Percentiles rank a stretch among this genome's conserved stretches.
Conservation (phyloP, 441 rosid genomes). For the Omphalea diandra region DNA sequence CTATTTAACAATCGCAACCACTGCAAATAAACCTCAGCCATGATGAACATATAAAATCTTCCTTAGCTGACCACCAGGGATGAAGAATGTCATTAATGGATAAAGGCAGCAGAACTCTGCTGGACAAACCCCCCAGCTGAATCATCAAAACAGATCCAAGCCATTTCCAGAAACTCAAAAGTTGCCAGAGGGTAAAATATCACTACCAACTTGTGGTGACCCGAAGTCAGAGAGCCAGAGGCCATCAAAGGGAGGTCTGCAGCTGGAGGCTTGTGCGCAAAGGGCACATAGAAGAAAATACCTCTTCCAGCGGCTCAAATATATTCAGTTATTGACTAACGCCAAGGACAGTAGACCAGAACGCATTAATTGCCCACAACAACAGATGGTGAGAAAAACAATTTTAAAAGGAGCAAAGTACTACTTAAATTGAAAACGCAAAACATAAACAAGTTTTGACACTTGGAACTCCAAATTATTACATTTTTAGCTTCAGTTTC, state of each 20-base stretch:
- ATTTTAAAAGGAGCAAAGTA: neutral
- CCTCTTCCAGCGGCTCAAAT: slow-evolving; percentile 21
- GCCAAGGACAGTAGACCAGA: slow-evolving; percentile 14
- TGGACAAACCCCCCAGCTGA: slow-evolving; percentile 18
- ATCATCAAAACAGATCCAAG: slow-evolving; percentile 13
- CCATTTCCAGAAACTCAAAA: slow-evolving; percentile 9
- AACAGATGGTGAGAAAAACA: neutral
- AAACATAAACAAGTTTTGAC: neutral
- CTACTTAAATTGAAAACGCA: neutral
- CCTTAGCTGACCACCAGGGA: neutral
- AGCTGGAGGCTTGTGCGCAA: slow-evolving; percentile 24
- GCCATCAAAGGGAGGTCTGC: slow-evolving; percentile 18
- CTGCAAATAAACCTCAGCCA: neutral
- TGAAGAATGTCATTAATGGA: neutral
- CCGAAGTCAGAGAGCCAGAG: neutral
- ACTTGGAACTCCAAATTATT: neutral
- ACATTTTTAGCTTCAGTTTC: neutral
- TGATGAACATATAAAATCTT: neutral
- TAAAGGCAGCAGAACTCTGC: neutral
- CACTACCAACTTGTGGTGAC: slow-evolving; percentile 1
- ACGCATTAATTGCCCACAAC: slow-evolving; percentile 16
- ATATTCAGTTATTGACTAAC: slow-evolving; percentile 17
- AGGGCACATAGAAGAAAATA: slow-evolving; percentile 4
- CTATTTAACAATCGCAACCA: neutral
- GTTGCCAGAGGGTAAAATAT: neutral